Percentiles rank a stretch among this genome's conserved stretches.
Evolutionary conservation across 768 basidiomycete genomes (phyloP).

Genomic region (Leccinum subgranulosum): DNA sequence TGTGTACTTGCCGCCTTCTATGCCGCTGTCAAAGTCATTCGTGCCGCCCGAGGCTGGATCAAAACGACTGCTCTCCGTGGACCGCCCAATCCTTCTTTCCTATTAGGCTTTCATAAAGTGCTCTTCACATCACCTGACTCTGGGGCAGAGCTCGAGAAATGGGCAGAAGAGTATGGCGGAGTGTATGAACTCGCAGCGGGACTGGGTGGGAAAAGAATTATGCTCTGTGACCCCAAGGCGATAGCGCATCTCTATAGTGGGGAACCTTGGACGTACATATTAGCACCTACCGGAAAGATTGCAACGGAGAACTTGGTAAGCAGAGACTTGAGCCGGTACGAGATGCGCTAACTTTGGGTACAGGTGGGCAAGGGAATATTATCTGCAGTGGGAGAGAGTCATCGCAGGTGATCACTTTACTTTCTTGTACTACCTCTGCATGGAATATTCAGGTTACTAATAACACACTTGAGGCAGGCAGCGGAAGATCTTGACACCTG

Average conservation of each 20-base stretch:
- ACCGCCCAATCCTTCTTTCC: conserved; percentile 14
- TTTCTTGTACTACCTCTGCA: neutral
- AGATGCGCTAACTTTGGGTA: neutral
- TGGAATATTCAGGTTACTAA: conserved; percentile 23
- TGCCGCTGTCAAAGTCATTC: conserved; percentile 4
- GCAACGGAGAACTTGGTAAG: conserved; percentile 27
- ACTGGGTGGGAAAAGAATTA: conserved; percentile 34
- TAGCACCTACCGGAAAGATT: conserved; percentile 19
- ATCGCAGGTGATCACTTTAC: conserved; percentile 33
- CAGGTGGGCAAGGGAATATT: conserved; percentile 38
- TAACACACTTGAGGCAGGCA: conserved; percentile 25
- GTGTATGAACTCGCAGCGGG: conserved; percentile 40
- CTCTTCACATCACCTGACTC: conserved; percentile 18
- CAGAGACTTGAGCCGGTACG: neutral
- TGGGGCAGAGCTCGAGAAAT: conserved; percentile 40
- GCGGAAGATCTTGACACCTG: conserved; percentile 38
- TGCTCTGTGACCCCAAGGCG: conserved; percentile 49
- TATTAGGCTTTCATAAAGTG: conserved; percentile 14
- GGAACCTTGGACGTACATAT: conserved; percentile 41
- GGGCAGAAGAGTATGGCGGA: conserved; percentile 47
- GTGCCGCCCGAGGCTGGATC: neutral
- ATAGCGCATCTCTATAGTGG: conserved; percentile 47
- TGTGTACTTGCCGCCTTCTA: conserved; percentile 6
- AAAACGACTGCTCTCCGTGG: conserved; percentile 24
- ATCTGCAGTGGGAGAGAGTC: conserved; percentile 41